These are phyloP conservation scores for Aspergillus mulundensis DNA, from an alignment of 495 filamentous ascomycete genomes.

Conservation along the genomic window DNA sequence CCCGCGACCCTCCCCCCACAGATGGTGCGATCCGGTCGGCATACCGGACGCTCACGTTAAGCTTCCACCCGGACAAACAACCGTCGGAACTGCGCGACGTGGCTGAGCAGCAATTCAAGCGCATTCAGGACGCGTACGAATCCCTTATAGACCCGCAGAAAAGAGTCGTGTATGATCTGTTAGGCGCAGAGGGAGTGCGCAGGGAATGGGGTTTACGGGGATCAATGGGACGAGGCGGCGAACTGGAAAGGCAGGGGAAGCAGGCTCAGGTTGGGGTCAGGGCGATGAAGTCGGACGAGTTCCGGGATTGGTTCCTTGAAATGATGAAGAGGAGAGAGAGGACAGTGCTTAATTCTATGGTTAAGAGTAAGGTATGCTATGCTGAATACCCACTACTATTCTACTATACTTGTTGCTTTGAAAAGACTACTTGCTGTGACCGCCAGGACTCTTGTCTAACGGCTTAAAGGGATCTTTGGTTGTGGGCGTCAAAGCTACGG, in stretches of 20 bases:
- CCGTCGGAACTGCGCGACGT: conserved; percentile 42
- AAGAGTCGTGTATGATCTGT: conserved; percentile 51
- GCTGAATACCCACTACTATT: not conserved
- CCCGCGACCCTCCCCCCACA: conserved; percentile 40
- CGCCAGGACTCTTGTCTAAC: not conserved
- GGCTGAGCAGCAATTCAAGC: conserved; percentile 46
- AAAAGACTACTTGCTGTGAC: not conserved
- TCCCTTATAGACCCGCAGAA: conserved; percentile 52
- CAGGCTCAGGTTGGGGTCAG: conserved; percentile 34
- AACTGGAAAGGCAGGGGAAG: conserved; percentile 20
- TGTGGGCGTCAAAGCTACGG: conserved; percentile 39
- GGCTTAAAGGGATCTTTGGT: conserved; percentile 30
- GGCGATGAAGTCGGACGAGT: conserved; percentile 43
- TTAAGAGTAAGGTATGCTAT: conserved; percentile 38
- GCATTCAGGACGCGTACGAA: conserved; percentile 51
- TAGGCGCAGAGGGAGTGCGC: conserved; percentile 43
- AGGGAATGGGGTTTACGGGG: conserved; percentile 38
- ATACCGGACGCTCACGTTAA: conserved; percentile 50
- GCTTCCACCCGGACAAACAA: conserved; percentile 58
- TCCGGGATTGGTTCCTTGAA: conserved; percentile 48
- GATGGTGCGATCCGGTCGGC: conserved; percentile 49
- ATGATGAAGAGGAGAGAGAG: conserved; percentile 43
- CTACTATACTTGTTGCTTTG: not conserved
- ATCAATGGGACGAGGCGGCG: conserved; percentile 31
- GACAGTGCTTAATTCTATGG: conserved; percentile 39